Percentiles rank a stretch among this genome's conserved stretches.
Evolutionary conservation across 2,329 filamentous ascomycete species (phyloP).

Genomic region (Fusarium euwallaceae): DNA sequence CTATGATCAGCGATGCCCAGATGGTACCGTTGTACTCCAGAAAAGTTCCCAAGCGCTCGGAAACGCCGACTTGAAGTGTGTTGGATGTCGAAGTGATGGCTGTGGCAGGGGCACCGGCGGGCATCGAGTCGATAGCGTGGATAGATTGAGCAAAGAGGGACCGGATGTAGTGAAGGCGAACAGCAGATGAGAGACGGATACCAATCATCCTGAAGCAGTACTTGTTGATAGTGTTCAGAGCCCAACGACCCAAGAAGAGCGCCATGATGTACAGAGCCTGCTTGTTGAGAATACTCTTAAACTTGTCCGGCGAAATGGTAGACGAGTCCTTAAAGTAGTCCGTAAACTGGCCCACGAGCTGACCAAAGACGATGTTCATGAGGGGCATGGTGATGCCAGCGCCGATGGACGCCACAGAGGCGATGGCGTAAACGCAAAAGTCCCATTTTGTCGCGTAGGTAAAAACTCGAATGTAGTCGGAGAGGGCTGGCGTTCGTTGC

Average conservation of each 20-base stretch:
- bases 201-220: conserved; percentile 61
- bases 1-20: conserved; percentile 61
- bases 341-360: conserved; percentile 48
- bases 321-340: conserved; percentile 43
- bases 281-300: conserved; percentile 22
- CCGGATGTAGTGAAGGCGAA: conserved; percentile 64
- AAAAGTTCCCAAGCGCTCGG: conserved; percentile 62
- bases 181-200: conserved; percentile 62
- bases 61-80: conserved; percentile 66
- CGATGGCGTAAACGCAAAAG: conserved; percentile 46
- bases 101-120: conserved; percentile 63
- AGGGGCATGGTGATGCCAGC: conserved; percentile 52
- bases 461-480: conserved; percentile 47
- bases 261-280: conserved; percentile 47
- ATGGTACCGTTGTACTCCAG: conserved; percentile 59
- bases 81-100: conserved; percentile 67
- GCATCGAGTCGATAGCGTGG: conserved; percentile 63
- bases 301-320: conserved; percentile 19
- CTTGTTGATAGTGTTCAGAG: conserved; percentile 41
- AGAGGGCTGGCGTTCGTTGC: conserved; percentile 28
- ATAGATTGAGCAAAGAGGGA: conserved; percentile 65
- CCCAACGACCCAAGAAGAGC: conserved; percentile 42
- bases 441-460: conserved; percentile 51
- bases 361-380: conserved; percentile 55
- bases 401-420: conserved; percentile 49